Evolutionary conservation across 108 stramenopile species (phyloP), one percentile per base, ranked within the genome.

Genomic region (Skeletonema menzelii): DNA sequence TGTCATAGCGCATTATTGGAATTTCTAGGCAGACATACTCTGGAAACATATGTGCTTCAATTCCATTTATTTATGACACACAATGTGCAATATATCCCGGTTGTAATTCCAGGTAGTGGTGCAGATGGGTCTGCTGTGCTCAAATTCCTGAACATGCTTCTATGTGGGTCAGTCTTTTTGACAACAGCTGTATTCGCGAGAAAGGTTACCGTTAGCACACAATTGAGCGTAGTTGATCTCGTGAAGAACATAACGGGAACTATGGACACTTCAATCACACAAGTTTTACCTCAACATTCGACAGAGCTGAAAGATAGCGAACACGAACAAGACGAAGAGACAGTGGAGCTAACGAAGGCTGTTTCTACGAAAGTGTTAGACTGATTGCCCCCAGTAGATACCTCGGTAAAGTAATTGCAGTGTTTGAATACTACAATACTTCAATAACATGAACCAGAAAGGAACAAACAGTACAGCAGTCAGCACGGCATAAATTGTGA

Each of bases 1-100:
- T 76, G 80, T 28, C 86, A 89, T 58, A 84, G 84, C 40, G 79
- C 79, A 20, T 84, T 85, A 20, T 82, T 97, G 59, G 94, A 95
- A 70, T 89, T 87, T 64, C 72, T 97, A 30, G 97, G 97, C 15
- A 88, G 94, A 73, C 88, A 90, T 49, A 97, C 97, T 14, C 67
- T 97, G 27, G 97, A 97, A 79, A 97, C 97, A 7, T 97, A 97
- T 73, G 91, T 97, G 22, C 87, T 96, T 60, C 97, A 97, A 80
- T 95, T 96, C 80, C 97, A 97, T 76, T 57, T 97, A 30, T 97
- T 95, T 87, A 91, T 97, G 86, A 81, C 82, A 57, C 79, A 79
- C 31, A 75, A 86, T 53, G 88, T 89, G n/a, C 86, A 89, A 58
- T 80, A 87, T 59, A 89, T 89, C 75, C 88, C 88, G 2, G 72